Conservation (phyloP, 441 rosid species). For the Gossypium laxum region DNA sequence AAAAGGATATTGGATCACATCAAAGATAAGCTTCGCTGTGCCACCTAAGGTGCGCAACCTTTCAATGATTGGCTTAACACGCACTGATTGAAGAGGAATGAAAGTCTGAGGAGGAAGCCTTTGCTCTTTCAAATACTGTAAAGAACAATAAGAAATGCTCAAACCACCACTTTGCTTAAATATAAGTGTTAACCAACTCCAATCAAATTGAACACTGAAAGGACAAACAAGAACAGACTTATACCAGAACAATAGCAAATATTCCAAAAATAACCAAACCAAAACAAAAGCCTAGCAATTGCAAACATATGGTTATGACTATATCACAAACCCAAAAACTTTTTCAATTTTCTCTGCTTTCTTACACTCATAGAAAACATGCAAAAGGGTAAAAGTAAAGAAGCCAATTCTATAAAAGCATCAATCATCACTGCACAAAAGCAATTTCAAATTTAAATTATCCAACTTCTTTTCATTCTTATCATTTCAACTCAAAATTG, state of each 20-base stretch:
- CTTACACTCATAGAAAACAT: not conserved
- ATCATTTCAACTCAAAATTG: not conserved
- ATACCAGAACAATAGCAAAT: not conserved
- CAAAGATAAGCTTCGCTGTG: constrained; percentile 71
- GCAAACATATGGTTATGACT: not conserved
- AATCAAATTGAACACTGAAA: not conserved
- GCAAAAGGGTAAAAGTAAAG: not conserved
- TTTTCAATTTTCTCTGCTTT: not conserved
- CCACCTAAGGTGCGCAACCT: constrained; percentile 79
- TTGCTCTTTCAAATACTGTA: constrained; percentile 95
- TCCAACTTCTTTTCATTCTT: not conserved
- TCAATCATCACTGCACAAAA: not conserved
- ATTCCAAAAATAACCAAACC: not conserved
- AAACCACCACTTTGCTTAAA: not conserved
- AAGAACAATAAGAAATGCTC: constrained; percentile 20
- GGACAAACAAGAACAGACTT: not conserved
- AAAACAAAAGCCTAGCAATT: not conserved
- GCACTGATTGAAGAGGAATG: constrained; percentile 89
- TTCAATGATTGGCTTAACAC: constrained; percentile 79
- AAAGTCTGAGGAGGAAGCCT: constrained; percentile 99
- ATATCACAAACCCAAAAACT: not conserved
- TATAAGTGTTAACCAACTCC: not conserved
- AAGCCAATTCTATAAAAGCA: not conserved
- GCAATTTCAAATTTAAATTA: not conserved
- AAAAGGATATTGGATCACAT: constrained; percentile 95